phyloP scores from a whole-genome alignment of 2,329 filamentous ascomycete genomes.

The Dactylellina cionopaga region DNA sequence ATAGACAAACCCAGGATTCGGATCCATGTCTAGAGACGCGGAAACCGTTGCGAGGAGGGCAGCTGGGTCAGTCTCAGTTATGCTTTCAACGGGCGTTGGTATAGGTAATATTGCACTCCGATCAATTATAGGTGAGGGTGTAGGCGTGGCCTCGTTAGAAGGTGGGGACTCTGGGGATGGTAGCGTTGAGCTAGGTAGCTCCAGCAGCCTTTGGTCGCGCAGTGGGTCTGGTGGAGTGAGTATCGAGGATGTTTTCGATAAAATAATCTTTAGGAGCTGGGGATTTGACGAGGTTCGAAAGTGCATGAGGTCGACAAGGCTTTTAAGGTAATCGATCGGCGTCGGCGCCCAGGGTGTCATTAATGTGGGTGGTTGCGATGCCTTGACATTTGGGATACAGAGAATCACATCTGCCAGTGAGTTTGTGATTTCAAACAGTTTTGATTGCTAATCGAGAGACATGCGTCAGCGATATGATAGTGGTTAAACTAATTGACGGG shows the following conservation, averaged over 20 bases:
- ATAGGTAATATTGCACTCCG: constrained; percentile 9
- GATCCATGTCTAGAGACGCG: constrained; percentile 4
- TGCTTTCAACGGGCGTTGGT: constrained; percentile 10
- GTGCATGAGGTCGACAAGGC: constrained; percentile 37
- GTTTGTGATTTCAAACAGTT: constrained; percentile 50
- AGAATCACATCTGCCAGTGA: constrained; percentile 51
- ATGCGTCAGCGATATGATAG: background rate
- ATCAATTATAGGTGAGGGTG: constrained; percentile 1
- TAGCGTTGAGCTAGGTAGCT: constrained; percentile 44
- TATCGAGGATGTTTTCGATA: constrained; percentile 44
- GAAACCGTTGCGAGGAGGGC: background rate
- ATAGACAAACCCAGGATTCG: constrained; percentile 14
- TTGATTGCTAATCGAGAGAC: constrained; percentile 27
- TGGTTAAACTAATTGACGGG: background rate
- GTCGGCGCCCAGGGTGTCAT: constrained; percentile 20
- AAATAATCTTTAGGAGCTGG: constrained; percentile 31
- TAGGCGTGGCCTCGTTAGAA: constrained; percentile 37
- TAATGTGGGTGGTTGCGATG: background rate
- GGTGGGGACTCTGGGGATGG: constrained; percentile 42
- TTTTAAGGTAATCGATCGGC: constrained; percentile 46
- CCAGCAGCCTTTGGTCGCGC: constrained; percentile 32
- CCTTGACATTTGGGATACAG: constrained; percentile 41
- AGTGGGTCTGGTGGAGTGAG: constrained; percentile 34
- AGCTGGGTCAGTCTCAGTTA: background rate
- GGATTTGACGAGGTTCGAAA: constrained; percentile 46